Evolutionary conservation across 805 yeast genomes (phyloP).

Genomic region (Lachancea meyersii): DNA sequence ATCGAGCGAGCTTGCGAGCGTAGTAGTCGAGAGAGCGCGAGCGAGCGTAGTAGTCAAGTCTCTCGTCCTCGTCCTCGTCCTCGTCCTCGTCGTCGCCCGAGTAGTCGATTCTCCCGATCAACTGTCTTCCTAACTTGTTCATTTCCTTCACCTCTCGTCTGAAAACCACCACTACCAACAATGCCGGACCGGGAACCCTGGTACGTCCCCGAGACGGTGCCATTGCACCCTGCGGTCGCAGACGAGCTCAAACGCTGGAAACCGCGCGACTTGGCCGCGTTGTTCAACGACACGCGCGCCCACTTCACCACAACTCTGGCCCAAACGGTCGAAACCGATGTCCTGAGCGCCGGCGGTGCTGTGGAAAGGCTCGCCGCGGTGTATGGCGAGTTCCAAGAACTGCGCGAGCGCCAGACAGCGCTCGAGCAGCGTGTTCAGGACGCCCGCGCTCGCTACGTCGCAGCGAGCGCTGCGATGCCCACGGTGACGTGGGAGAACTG

Average conservation of each 20-base stretch:
- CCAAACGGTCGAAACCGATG: constrained; percentile 12
- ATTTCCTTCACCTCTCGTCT: too few species aligned
- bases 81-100: too few species aligned
- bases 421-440: constrained; percentile 4
- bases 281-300: constrained; percentile 13
- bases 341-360: constrained; percentile 4
- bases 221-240: constrained; percentile 18
- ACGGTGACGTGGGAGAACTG: constrained; percentile 19
- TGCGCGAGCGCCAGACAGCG: background rate
- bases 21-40: too few species aligned
- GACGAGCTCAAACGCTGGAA: constrained; percentile 15
- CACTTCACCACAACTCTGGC: constrained; percentile 18
- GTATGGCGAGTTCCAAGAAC: constrained; percentile 1
- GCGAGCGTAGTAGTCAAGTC: too few species aligned
- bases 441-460: constrained; percentile 14
- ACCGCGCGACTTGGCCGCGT: constrained; percentile 11
- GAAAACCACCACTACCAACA: background rate
- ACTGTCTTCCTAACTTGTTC: too few species aligned
- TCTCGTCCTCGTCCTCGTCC: too few species aligned
- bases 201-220: constrained; percentile 14
- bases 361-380: background rate
- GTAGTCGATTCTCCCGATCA: too few species aligned
- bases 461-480: constrained; percentile 13
- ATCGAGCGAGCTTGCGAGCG: too few species aligned
- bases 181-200: background rate